Evolutionary conservation across 306 rosid species (phyloP), one percentile per base, ranked within the genome.

Genomic region (Vicia villosa): DNA sequence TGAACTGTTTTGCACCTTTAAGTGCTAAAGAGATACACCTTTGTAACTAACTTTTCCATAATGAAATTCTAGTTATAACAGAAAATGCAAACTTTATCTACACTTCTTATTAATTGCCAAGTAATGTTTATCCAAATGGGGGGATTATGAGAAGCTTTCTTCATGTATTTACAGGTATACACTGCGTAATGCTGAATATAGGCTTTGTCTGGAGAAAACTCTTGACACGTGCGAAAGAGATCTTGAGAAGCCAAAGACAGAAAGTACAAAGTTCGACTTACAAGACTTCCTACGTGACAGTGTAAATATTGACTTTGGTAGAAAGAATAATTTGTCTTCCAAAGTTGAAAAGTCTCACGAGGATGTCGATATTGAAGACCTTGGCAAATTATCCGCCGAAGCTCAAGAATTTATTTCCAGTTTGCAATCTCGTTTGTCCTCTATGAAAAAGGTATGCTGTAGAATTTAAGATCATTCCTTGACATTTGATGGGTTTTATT

Each of bases 131-230:
- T 74, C 72, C 65, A 66, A 61, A 34, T 45, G 41, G 50, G 57
- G 58, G 66, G 36, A 20, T 63, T 52, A 17, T 82, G 66, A 73
- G 55, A 38, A 71, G 11, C 17, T 55, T 74, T 74, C 58, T 68
- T 65, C 40, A 5, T 50, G 13, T 55, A 38, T 76, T 77, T 83
- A 63, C 83, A 94, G 97, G 77, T 94, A 94, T 80, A 94, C 98
- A 15, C 66, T 94, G 73, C 89, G 92, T 13, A 94, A 94, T 83
- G 98, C 94, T 54, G 98, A 94, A 74, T 94, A 84, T 72, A 87
- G 98, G 83, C 96, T 94, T 66, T 94, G 95, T 65, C 87, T 90
- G 17, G 96, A 94, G 80, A 86, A 73, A 77, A 94, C 87, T 54
- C 84, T 90, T 26, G 89, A 86, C 70, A 62, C 76, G 52, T 65